Evolutionary conservation across 352 stramenopile genomes (phyloP), one percentile per base, ranked within the genome.

Genomic region (Globisporangium recalcitrans): DNA sequence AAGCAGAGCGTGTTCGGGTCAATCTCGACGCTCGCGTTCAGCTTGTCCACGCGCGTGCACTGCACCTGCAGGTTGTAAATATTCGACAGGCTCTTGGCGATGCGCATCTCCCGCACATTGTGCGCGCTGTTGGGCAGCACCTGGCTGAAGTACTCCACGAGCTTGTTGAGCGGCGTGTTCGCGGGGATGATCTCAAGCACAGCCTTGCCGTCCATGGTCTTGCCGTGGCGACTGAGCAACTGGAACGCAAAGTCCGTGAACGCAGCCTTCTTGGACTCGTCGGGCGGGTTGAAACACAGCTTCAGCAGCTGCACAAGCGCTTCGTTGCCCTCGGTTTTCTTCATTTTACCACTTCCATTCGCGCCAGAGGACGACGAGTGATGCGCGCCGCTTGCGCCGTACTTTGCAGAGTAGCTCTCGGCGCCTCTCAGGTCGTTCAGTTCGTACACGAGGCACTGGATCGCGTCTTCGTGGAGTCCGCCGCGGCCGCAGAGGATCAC

Each of bases 51-150:
- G 52, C 86, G 86, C 38, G 88, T 76, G 66, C 86, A 95, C 67
- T 95, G 86, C 44, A 95, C 84, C 67, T 95, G 86, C 32, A 95
- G 74, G 66, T 95, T 95, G 78, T 93, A 95, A 31, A 95, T 82
- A 71, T 95, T 95, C 48, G 82, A 93, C 60, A 95, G 60, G 54
- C 80, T 91, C 69, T 91, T 86, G 10, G 78, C 75, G 31, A 95
- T 88, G 59, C 76, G 86, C 58, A 79, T 83, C 58, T 95, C 86
- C 19, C 86, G 84, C 26, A 91, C 85, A 22, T 93, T 88, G 68
- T 95, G 86, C 3, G 84, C 82, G 54, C 81, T 92, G 58, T 91
- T 71, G 11, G 86, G 86, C 57, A 95, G 71, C 11, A 78, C 74
- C 62, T 93, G 82, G 21, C 79, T 88, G 54, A 95, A 92, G 58